Evolutionary conservation across 2,329 filamentous ascomycete genomes (phyloP).

Genomic region (Cladosporium sp.): DNA sequence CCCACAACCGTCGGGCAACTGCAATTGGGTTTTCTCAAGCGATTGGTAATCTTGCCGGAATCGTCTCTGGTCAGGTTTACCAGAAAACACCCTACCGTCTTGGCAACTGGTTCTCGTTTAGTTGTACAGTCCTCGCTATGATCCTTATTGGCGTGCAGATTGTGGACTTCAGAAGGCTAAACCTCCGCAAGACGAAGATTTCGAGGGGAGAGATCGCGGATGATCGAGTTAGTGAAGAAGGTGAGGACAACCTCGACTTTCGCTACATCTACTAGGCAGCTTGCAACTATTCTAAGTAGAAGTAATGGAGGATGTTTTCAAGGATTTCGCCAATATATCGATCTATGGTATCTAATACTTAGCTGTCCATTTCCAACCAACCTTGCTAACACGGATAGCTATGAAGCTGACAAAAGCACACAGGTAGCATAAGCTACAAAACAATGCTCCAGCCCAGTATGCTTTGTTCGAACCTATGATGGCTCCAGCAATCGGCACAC

Average conservation of each 20-base stretch:
- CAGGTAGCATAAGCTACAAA: constrained; percentile 24
- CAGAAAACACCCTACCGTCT: constrained; percentile 21
- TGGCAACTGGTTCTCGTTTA: constrained; percentile 1
- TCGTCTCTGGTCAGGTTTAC: constrained; percentile 47
- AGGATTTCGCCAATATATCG: too few relatives aligned
- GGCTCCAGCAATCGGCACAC: constrained; percentile 31
- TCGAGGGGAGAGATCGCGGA: background rate
- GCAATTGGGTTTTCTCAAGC: constrained; percentile 46
- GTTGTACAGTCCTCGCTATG: background rate
- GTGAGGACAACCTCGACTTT: constrained; percentile 1
- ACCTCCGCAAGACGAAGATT: background rate
- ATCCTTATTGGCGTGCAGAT: constrained; percentile 3
- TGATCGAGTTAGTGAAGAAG: background rate
- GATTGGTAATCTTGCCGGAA: constrained; percentile 46
- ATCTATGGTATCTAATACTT: background rate
- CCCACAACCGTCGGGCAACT: constrained; percentile 46
- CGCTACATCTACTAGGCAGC: background rate
- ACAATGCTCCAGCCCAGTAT: constrained; percentile 28
- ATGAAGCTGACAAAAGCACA: constrained; percentile 17
- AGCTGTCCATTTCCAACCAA: background rate
- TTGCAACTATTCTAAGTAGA: background rate
- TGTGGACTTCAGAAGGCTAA: background rate
- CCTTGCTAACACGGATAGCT: background rate
- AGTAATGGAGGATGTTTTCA: too few relatives aligned
- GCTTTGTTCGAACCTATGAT: constrained; percentile 17